phyloP scores from a whole-genome alignment of 2,329 filamentous ascomycete species.

The Paecilomyces sp. region DNA sequence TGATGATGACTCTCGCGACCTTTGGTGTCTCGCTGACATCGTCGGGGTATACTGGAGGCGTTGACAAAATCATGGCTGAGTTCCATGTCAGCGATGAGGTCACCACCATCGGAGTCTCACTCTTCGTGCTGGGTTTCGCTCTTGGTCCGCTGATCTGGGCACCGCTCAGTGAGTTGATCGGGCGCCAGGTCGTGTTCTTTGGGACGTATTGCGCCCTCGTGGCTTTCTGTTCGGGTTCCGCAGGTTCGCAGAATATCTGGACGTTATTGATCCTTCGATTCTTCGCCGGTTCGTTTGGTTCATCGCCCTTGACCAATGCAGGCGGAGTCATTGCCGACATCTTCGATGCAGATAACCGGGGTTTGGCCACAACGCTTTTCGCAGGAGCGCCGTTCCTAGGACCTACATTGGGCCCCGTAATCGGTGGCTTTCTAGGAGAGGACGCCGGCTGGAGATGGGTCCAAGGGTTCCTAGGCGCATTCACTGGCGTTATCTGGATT shows the following conservation, averaged over 20 bases:
- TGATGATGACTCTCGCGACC: not conserved
- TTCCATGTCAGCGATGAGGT: conserved; percentile 33
- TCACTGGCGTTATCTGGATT: conserved; percentile 38
- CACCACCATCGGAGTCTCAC: conserved; percentile 38
- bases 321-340: conserved; percentile 43
- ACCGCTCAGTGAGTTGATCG: conserved; percentile 39
- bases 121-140: conserved; percentile 36
- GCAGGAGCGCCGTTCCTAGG: conserved; percentile 39
- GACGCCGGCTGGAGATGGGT: conserved; percentile 41
- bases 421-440: conserved; percentile 45
- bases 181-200: conserved; percentile 40
- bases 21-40: not conserved
- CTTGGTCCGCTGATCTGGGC: conserved; percentile 36
- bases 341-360: conserved; percentile 34
- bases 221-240: conserved; percentile 38
- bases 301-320: conserved; percentile 37
- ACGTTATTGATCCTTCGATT: conserved; percentile 40
- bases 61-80: conserved; percentile 2
- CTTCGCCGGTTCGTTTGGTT: conserved; percentile 39
- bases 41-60: not conserved
- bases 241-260: conserved; percentile 18
- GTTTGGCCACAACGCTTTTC: conserved; percentile 36
- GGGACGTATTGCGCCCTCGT: conserved; percentile 34
- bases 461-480: conserved; percentile 36
- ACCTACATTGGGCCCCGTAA: conserved; percentile 44